Conservation (phyloP, 2,329 filamentous ascomycete species). For the Cladophialophora chaetospira region DNA sequence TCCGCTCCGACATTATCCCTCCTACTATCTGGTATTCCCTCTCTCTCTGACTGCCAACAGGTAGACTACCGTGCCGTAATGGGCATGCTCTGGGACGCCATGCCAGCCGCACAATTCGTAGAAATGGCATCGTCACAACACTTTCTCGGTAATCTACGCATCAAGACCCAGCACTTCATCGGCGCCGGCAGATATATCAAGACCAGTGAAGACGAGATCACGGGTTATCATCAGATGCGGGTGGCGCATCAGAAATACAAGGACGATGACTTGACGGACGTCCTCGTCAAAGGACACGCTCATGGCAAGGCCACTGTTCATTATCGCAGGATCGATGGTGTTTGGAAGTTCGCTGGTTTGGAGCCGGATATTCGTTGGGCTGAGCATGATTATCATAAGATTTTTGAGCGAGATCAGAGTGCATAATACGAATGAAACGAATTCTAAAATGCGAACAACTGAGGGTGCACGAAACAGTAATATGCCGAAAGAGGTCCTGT, state of each 20-base stretch:
- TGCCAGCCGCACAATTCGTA: constrained; percentile 69
- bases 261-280: constrained; percentile 65
- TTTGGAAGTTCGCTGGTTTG: constrained; percentile 64
- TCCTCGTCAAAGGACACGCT: constrained; percentile 58
- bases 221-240: constrained; percentile 62
- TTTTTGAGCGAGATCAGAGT: too few relatives aligned
- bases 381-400: constrained; percentile 60
- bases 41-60: background rate
- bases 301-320: constrained; percentile 57
- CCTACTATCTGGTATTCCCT: background rate
- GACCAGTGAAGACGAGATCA: constrained; percentile 59
- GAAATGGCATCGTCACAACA: constrained; percentile 74
- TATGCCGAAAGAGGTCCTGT: too few relatives aligned
- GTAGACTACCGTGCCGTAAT: constrained; percentile 8
- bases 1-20: background rate
- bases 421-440: constrained; percentile 41
- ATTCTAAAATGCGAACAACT: too few relatives aligned
- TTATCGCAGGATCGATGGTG: constrained; percentile 60
- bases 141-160: constrained; percentile 61
- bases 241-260: constrained; percentile 57
- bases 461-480: too few relatives aligned
- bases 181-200: constrained; percentile 58
- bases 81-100: constrained; percentile 58
- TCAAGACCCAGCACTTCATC: constrained; percentile 12
- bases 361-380: constrained; percentile 58